phyloP scores from a whole-genome alignment of 768 basidiomycete species.

The Thelephora aurantiotincta region DNA sequence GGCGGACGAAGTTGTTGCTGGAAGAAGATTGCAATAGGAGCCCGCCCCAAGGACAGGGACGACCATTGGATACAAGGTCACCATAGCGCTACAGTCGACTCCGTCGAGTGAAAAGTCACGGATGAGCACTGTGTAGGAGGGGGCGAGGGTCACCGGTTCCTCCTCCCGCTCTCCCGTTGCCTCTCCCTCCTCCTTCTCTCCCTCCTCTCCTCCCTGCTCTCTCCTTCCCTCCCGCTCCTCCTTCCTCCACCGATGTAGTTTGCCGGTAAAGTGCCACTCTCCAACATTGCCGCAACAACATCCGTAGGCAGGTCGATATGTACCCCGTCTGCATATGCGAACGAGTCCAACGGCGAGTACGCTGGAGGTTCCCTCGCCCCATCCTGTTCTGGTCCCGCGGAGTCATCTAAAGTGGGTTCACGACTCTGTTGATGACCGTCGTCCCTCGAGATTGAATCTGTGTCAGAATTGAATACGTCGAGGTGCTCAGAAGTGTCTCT shows the following conservation, averaged over 20 bases:
- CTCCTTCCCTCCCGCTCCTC: slow-evolving; percentile 24
- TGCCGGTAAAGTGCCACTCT: slow-evolving; percentile 52
- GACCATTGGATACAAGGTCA: too few species aligned
- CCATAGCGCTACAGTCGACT: too few species aligned
- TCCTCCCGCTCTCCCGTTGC: too few species aligned
- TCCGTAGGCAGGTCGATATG: slow-evolving; percentile 89
- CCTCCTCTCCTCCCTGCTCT: slow-evolving; percentile 43
- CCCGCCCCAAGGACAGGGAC: too few species aligned
- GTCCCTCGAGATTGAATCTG: neutral
- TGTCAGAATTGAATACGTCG: neutral
- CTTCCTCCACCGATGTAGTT: slow-evolving; percentile 28
- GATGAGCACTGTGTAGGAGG: too few species aligned
- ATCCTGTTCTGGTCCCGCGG: slow-evolving; percentile 2
- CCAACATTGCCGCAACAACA: slow-evolving; percentile 79
- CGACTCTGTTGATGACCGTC: too few species aligned
- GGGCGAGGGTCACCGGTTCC: too few species aligned
- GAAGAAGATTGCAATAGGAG: too few species aligned
- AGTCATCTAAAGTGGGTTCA: slow-evolving; percentile 7
- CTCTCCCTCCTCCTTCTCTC: slow-evolving; percentile 29
- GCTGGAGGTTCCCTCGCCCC: slow-evolving; percentile 56
- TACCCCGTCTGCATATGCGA: slow-evolving; percentile 75
- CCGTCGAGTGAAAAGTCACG: too few species aligned
- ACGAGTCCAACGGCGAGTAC: slow-evolving; percentile 84
- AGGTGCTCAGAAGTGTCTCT: neutral
- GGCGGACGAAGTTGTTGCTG: too few species aligned